A percentile compares a stretch with the other conserved stretches of the same genome.
Conservation (phyloP, 2,329 filamentous ascomycete genomes). For the Fusarium equiseti region DNA sequence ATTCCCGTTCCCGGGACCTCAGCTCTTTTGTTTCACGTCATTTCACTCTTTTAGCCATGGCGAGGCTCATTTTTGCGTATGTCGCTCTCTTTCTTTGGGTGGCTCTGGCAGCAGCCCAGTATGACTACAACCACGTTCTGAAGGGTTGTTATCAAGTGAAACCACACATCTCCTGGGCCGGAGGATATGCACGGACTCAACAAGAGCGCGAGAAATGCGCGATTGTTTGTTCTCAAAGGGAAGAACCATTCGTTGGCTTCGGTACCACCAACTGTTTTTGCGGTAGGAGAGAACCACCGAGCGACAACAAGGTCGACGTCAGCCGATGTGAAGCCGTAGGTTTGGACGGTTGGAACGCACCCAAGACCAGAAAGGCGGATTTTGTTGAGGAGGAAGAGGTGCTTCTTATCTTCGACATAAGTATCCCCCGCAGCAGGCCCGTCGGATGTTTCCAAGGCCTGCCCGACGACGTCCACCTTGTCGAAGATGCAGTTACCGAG, state of each 20-base stretch:
- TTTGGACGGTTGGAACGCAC: not conserved
- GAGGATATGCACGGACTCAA: not conserved
- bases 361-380: not conserved
- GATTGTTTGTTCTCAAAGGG: not conserved
- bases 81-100: conserved; percentile 17
- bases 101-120: conserved; percentile 12
- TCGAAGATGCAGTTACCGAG: not conserved
- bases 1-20: conserved; percentile 5
- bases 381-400: not conserved
- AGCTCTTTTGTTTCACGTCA: not conserved
- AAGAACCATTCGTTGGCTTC: not conserved
- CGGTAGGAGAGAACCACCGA: not conserved
- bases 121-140: not conserved
- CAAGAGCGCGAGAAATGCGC: not conserved
- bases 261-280: not conserved
- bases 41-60: conserved; percentile 9
- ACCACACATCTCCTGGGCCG: not conserved
- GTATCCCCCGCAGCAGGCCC: fast-evolving
- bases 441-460: not conserved
- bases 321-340: not conserved
- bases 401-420: not conserved
- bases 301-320: not conserved
- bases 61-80: conserved; percentile 3
- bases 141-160: not conserved
- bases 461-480: not conserved